These are phyloP conservation scores for Backusella westeae DNA, from an alignment of 192 early-diverging fungal species.

Conservation along the genomic window DNA sequence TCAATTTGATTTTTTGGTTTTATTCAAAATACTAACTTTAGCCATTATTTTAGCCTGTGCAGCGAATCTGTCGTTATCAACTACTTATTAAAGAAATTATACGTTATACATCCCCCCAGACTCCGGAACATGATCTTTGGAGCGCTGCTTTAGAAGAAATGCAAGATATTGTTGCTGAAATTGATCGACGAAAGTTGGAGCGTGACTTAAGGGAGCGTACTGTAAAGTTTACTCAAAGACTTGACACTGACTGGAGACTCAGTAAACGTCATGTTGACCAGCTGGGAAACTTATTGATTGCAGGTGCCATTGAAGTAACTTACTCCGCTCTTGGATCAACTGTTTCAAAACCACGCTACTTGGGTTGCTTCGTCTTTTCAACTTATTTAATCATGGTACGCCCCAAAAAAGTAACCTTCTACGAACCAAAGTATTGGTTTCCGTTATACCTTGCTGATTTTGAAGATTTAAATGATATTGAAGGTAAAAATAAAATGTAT, in stretches of 20 bases:
- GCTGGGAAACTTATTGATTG: slow-evolving; percentile 39
- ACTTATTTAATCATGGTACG: slow-evolving; percentile 59
- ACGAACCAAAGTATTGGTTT: slow-evolving; percentile 66
- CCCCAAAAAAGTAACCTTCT: slow-evolving; percentile 42
- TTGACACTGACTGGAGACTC: slow-evolving; percentile 32
- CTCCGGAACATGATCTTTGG: slow-evolving; percentile 36
- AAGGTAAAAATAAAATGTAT: slow-evolving; percentile 27
- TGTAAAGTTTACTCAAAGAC: slow-evolving; percentile 28
- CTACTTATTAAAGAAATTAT: slow-evolving; percentile 66
- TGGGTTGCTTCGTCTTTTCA: slow-evolving; percentile 64
- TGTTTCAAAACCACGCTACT: slow-evolving; percentile 40
- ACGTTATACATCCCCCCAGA: slow-evolving; percentile 43
- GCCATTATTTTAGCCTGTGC: slow-evolving; percentile 63
- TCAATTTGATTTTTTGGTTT: not conserved
- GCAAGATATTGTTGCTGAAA: slow-evolving; percentile 37
- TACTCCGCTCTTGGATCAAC: slow-evolving; percentile 32
- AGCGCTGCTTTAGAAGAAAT: slow-evolving; percentile 30
- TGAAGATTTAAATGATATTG: slow-evolving; percentile 43
- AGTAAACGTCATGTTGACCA: slow-evolving; percentile 33
- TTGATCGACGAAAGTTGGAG: slow-evolving; percentile 34
- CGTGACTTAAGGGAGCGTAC: slow-evolving; percentile 31
- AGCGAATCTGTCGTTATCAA: slow-evolving; percentile 91
- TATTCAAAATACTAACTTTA: slow-evolving; percentile 4
- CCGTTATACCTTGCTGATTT: slow-evolving; percentile 59
- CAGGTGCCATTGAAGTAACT: slow-evolving; percentile 47